Evolutionary conservation across 1,284 basidiomycete genomes (phyloP).

Genomic region (Rhizoctonia solani): DNA sequence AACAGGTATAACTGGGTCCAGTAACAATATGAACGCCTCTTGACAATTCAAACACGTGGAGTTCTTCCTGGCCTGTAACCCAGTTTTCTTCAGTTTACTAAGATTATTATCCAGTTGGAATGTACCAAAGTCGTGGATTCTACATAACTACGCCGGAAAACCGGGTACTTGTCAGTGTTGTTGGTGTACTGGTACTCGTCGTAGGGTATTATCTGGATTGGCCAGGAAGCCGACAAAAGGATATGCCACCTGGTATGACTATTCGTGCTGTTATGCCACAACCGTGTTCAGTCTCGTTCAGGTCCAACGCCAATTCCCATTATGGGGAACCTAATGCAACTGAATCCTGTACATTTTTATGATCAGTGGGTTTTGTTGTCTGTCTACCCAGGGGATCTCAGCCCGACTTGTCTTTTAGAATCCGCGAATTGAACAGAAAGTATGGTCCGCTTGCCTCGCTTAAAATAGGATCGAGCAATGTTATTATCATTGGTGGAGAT

Average conservation of each 20-base stretch:
- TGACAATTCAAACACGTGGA: too few relatives aligned
- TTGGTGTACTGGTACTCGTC: not conserved
- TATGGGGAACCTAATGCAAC: not conserved
- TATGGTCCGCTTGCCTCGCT: conserved; percentile 14
- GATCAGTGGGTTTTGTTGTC: not conserved
- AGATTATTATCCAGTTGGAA: too few relatives aligned
- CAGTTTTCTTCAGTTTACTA: too few relatives aligned
- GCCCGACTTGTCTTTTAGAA: not conserved
- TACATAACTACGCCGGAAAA: too few relatives aligned
- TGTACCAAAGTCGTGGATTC: too few relatives aligned
- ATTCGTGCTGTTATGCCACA: not conserved
- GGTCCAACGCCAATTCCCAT: conserved; percentile 3
- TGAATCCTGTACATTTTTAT: conserved; percentile 2
- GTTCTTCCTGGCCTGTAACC: too few relatives aligned
- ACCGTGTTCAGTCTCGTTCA: not conserved
- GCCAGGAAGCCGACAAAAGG: conserved; percentile 10
- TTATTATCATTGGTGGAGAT: conserved; percentile 19
- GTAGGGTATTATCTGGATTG: not conserved
- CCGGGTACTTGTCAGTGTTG: not conserved
- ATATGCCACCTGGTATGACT: conserved; percentile 11
- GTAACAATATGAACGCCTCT: too few relatives aligned
- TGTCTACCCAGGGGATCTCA: not conserved
- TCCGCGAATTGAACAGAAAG: not conserved
- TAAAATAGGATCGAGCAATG: not conserved
- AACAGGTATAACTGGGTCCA: too few relatives aligned